phyloP scores from a whole-genome alignment of 202 grass and related monocot species.

The Carex sylvatica region DNA sequence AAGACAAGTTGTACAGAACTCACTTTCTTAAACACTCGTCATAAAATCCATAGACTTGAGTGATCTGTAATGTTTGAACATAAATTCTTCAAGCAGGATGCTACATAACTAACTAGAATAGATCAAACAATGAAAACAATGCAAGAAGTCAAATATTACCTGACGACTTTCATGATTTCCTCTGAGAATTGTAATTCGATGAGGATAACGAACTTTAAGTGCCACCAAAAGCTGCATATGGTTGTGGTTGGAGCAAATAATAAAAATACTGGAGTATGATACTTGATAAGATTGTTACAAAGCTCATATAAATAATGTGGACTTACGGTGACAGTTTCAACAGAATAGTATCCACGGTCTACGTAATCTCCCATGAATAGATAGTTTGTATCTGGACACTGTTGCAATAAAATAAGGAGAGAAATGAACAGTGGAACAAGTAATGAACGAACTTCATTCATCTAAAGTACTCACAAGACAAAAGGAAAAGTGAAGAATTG shows the following conservation, averaged over 20 bases:
- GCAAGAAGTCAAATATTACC: constrained; percentile 35
- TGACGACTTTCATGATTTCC: constrained; percentile 88
- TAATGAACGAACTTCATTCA: neutral
- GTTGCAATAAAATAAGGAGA: constrained; percentile 11
- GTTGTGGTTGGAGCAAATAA: neutral
- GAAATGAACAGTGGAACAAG: neutral
- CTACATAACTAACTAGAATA: neutral
- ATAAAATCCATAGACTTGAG: constrained; percentile 83
- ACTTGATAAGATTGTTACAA: constrained; percentile 11
- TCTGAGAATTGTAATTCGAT: constrained; percentile 84
- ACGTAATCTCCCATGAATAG: constrained; percentile 94
- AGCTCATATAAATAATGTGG: neutral
- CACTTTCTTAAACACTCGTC: constrained; percentile 87
- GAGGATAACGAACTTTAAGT: constrained; percentile 74
- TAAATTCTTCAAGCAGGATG: constrained; percentile 21
- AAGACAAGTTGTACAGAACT: constrained; percentile 39
- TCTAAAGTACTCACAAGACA: neutral
- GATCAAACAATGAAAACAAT: constrained; percentile 28
- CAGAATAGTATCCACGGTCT: constrained; percentile 86
- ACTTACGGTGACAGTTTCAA: constrained; percentile 90
- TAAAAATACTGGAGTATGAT: neutral
- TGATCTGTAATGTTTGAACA: constrained; percentile 54
- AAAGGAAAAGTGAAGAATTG: neutral
- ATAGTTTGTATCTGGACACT: constrained; percentile 93
- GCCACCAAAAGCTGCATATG: constrained; percentile 69